A percentile compares a stretch with the other conserved stretches of the same genome.
Evolutionary conservation across 169 alveolate species (phyloP).

Genomic region (Pseudocohnilembus persalinus): DNA sequence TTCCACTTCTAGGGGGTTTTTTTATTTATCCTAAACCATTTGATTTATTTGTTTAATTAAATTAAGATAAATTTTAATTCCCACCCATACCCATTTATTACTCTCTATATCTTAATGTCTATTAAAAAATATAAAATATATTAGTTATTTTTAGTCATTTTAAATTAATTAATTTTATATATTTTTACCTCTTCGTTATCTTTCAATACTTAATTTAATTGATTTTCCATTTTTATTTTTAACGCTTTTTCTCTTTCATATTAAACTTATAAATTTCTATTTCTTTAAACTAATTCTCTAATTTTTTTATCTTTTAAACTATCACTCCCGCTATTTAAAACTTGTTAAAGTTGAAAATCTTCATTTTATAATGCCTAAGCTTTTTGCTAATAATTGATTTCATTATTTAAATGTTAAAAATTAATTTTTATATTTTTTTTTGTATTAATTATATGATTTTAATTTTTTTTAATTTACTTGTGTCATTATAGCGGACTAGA

Average conservation of each 20-base stretch:
- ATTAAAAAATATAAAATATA: slow-evolving; percentile 14
- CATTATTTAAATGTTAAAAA: too few relatives aligned
- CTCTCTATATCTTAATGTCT: slow-evolving; percentile 8
- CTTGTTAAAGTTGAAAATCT: not conserved
- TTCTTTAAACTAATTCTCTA: slow-evolving; percentile 24
- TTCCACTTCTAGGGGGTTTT: too few relatives aligned
- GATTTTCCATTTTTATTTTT: slow-evolving; percentile 12
- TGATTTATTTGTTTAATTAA: not conserved
- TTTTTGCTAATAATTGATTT: too few relatives aligned
- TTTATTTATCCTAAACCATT: too few relatives aligned
- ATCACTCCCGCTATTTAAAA: slow-evolving; percentile 3
- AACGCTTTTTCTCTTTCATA: slow-evolving; percentile 23
- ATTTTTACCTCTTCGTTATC: slow-evolving; percentile 25
- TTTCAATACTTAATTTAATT: slow-evolving; percentile 17
- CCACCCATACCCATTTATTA: not conserved
- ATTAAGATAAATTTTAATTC: not conserved
- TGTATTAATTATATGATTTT: too few relatives aligned
- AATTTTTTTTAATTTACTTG: not conserved
- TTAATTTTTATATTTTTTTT: too few relatives aligned
- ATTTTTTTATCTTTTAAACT: slow-evolving; percentile 26
- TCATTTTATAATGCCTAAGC: not conserved
- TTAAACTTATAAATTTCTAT: slow-evolving; percentile 4
- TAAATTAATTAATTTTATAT: not conserved
- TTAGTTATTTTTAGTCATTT: not conserved
- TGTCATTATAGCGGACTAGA: not conserved